These are phyloP conservation scores for Daldinia sp. DNA, from an alignment of 2,329 filamentous ascomycete genomes.

Conservation along the genomic window DNA sequence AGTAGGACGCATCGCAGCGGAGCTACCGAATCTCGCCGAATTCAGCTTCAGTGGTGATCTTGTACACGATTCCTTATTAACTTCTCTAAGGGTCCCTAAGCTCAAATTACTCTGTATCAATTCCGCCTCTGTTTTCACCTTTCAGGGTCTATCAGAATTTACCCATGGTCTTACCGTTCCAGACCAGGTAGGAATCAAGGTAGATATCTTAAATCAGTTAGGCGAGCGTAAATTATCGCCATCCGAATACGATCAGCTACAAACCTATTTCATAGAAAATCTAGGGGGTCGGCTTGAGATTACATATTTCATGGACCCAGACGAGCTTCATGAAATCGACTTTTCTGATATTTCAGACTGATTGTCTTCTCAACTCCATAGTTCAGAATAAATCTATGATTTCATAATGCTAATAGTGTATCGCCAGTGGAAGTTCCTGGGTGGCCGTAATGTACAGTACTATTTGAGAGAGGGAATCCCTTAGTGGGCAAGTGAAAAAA, in stretches of 20 bases:
- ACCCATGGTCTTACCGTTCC: constrained; percentile 48
- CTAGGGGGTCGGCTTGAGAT: constrained; percentile 49
- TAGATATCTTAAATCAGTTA: constrained; percentile 49
- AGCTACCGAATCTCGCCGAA: constrained; percentile 60
- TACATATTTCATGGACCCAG: constrained; percentile 45
- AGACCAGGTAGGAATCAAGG: constrained; percentile 43
- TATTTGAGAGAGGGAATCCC: neutral
- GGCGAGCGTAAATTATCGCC: constrained; percentile 41
- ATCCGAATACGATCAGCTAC: constrained; percentile 41
- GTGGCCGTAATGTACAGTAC: neutral
- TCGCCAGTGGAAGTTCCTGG: neutral
- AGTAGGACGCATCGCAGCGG: constrained; percentile 55
- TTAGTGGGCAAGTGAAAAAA: neutral
- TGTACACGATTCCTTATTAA: constrained; percentile 57
- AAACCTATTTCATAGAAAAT: constrained; percentile 34
- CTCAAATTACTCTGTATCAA: constrained; percentile 63
- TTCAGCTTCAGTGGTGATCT: constrained; percentile 65
- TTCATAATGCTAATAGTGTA: neutral
- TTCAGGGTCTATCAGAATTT: constrained; percentile 56
- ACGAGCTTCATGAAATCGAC: constrained; percentile 50
- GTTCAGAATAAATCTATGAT: neutral
- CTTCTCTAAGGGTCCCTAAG: constrained; percentile 50
- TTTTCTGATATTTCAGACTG: constrained; percentile 44
- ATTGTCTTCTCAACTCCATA: neutral
- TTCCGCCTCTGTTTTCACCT: constrained; percentile 63